Percentiles rank a stretch among this genome's conserved stretches.
These are phyloP conservation scores for Syzygium jambos DNA, from an alignment of 345 rosid genomes.

Conservation along the genomic window DNA sequence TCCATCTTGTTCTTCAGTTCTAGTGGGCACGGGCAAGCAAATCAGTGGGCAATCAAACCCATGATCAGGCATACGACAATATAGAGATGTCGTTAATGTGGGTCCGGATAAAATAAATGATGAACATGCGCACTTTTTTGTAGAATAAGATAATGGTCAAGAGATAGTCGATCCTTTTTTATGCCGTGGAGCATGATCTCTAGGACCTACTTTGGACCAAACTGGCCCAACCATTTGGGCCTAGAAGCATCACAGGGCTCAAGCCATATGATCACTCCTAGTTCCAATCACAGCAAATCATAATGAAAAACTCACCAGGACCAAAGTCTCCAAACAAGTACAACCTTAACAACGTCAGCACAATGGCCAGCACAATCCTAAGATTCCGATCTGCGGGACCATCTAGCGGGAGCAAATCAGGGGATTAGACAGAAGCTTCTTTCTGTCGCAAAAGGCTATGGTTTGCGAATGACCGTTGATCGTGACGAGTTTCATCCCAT, in stretches of 20 bases:
- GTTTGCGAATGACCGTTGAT: not conserved
- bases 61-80: not conserved
- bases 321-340: not conserved
- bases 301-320: not conserved
- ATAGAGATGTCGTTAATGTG: not conserved
- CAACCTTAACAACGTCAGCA: not conserved
- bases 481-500: not conserved
- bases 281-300: not conserved
- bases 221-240: not conserved
- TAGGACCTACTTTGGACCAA: not conserved
- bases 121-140: not conserved
- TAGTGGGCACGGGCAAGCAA: not conserved
- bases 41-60: not conserved
- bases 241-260: not conserved
- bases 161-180: not conserved
- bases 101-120: not conserved
- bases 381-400: conserved; percentile 7
- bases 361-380: not conserved
- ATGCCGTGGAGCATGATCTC: not conserved
- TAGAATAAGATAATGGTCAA: not conserved
- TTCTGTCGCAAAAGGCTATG: not conserved
- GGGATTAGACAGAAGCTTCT: not conserved
- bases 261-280: not conserved
- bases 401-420: not conserved
- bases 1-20: not conserved